A percentile compares a stretch with the other conserved stretches of the same genome.
phyloP scores from a whole-genome alignment of 2,329 filamentous ascomycete genomes.

The Cladobotryum mycophilum region DNA sequence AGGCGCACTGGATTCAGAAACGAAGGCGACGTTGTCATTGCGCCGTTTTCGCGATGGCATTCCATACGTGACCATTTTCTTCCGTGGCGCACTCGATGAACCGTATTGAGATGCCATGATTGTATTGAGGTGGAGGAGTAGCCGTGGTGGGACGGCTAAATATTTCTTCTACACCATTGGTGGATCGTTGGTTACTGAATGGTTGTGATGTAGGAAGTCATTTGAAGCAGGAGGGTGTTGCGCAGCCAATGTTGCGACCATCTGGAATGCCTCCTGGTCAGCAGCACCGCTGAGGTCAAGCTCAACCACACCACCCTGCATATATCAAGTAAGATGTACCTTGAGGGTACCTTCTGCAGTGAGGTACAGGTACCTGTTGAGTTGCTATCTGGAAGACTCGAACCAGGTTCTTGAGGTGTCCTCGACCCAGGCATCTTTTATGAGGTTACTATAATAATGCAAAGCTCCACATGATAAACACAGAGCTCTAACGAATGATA shows the following conservation, averaged over 20 bases:
- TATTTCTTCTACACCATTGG: neutral
- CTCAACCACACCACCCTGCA: no score
- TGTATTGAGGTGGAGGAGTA: neutral
- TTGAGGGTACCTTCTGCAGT: no score
- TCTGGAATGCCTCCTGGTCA: no score
- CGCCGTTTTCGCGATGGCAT: slow-evolving; percentile 21
- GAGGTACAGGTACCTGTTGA: no score
- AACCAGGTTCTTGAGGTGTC: no score
- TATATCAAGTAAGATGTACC: no score
- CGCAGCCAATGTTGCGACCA: neutral
- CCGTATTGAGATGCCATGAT: slow-evolving; percentile 17
- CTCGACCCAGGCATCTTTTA: no score
- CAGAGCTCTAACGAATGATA: no score
- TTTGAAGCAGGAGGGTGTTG: neutral
- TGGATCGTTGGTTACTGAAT: neutral
- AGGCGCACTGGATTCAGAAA: neutral
- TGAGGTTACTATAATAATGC: no score
- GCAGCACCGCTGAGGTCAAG: no score
- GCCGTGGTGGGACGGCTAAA: neutral
- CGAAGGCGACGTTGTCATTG: neutral
- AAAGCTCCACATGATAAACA: no score
- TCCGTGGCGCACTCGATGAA: slow-evolving; percentile 17
- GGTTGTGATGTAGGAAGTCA: neutral
- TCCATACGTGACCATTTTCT: slow-evolving; percentile 22
- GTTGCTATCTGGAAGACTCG: no score